Evolutionary conservation across 495 filamentous ascomycete genomes (phyloP), one percentile per base, ranked within the genome.

Genomic region (Podospora conica): DNA sequence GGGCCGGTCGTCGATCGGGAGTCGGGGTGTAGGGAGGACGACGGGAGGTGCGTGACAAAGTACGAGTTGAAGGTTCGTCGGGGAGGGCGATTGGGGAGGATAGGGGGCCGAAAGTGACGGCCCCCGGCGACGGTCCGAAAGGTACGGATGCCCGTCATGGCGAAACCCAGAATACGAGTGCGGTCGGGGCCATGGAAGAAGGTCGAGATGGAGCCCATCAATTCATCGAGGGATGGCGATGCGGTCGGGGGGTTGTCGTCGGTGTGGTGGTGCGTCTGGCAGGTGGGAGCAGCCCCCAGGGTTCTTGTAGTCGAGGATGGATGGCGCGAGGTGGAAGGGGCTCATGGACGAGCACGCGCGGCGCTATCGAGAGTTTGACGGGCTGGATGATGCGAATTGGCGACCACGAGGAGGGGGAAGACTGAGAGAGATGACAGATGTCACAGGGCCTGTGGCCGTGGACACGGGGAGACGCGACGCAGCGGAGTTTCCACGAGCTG

Each of bases 11-110:
- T 75, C 31, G 85, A 61, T 21, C 79, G 84, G 21, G 91, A 90
- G 72, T 98, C 95, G 10, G 95, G 94, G 71, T 97, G 91, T 15
- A 97, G 83, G 0, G 94, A 97, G 54, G 91, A 94, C 22, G 93
- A 96, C 7, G 95, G 95, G 0, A 98, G 83, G 75, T 97, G 90
- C 6, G 95, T 96, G 33, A 97, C 90, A 74, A 98, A 98, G 81
- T 98, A 98, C 68, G 95, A 91, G 79, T 96, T 92, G 78, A 97
- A 98, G 66, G 80, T 75, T 25, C 89, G 89, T 6, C 77, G 81
- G 60, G 77, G 69, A 55, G 53, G 12, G 59, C 60, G 64, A 29
- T 53, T 54, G 71, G 53, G 29, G 9, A 60, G 64, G 10, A 66
- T 33, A 28, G 53, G 67, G 56, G 40, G 55, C 57, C 60, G 67